Conservation (phyloP, 1,284 basidiomycete genomes). For the Moesziomyces parantarcticus region DNA sequence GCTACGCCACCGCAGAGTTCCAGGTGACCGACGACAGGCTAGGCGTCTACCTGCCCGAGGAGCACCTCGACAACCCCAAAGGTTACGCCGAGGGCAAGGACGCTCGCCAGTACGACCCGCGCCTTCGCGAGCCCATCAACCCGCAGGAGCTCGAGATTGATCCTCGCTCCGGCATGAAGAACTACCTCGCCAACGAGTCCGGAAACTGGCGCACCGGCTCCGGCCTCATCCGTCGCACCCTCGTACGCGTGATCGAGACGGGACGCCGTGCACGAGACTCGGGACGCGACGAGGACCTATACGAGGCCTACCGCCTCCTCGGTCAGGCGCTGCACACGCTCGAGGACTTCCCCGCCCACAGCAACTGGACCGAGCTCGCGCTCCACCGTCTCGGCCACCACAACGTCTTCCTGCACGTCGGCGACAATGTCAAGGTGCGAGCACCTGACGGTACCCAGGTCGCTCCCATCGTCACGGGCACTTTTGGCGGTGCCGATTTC, state of each 20-base stretch:
- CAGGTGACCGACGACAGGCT: constrained; percentile 89
- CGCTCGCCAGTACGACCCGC: constrained; percentile 78
- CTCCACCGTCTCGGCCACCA: constrained; percentile 79
- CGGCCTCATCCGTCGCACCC: constrained; percentile 79
- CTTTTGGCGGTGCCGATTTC: constrained; percentile 88
- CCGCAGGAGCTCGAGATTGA: constrained; percentile 87
- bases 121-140: constrained; percentile 80
- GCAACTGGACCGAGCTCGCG: constrained; percentile 69
- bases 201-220: constrained; percentile 85
- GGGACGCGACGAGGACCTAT: constrained; percentile 74
- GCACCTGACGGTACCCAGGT: constrained; percentile 81
- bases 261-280: constrained; percentile 74
- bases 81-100: constrained; percentile 79
- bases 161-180: constrained; percentile 89
- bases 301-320: constrained; percentile 73
- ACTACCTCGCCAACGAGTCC: constrained; percentile 88
- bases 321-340: constrained; percentile 76
- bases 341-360: constrained; percentile 89
- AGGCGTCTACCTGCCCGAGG: constrained; percentile 84
- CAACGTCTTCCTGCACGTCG: constrained; percentile 89
- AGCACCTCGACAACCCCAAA: constrained; percentile 77
- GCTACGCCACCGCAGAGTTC: constrained; percentile 75
- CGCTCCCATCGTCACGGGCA: constrained; percentile 86
- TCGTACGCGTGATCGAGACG: constrained; percentile 77
- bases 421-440: constrained; percentile 79